Evolutionary conservation across 1,284 basidiomycete genomes (phyloP), one percentile per base, ranked within the genome.

Genomic region (Hemileia vastatrix): DNA sequence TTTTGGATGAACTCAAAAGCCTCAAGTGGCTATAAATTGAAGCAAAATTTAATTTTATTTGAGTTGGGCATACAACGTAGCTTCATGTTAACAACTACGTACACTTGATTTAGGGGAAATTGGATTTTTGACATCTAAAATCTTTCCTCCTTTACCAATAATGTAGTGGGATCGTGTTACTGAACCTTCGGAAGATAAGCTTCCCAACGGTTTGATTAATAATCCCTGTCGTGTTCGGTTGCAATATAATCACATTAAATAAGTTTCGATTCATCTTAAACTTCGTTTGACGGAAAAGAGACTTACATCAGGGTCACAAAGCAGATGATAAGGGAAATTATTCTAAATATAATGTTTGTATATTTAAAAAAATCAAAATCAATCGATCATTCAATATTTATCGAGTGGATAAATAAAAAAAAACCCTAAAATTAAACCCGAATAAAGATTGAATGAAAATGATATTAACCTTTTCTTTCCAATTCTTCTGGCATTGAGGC

Each of bases 221-320:
- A 19, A 44, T 61, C 54, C 51, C 59, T 61, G 48, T 27, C n/a
- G n/a, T n/a, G n/a, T n/a, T n/a, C n/a, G n/a, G n/a, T 31, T 11
- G 8, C 6, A 36, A 19, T 53, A 4, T 15, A n/a, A 18, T 31
- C 18, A 18, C 32, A 53, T 53, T 15, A 53, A n/a, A 9, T 1
- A 18, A 50, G 3, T 44, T 8, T 43, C n/a, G 36, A 43, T 43
- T 8, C 8, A 43, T 43, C 36, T 8, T 8, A 8, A n/a, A 43
- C 6, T 8, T 43, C 6, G 36, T 43, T 43, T 43, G 36, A 43
- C 8, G 15, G 6, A 43, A 43, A 24, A 4, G 21, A 64, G 49
- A 53, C 64, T 36, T 54, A 66, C 65, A 33, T 64, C 63, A 15
- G 66, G 66, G 23, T 67, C 66, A 52, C 65, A 67, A 27, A 67